Base-by-base conservation (phyloP, 208 protist species). In the Wallacemonas sp. region DNA sequence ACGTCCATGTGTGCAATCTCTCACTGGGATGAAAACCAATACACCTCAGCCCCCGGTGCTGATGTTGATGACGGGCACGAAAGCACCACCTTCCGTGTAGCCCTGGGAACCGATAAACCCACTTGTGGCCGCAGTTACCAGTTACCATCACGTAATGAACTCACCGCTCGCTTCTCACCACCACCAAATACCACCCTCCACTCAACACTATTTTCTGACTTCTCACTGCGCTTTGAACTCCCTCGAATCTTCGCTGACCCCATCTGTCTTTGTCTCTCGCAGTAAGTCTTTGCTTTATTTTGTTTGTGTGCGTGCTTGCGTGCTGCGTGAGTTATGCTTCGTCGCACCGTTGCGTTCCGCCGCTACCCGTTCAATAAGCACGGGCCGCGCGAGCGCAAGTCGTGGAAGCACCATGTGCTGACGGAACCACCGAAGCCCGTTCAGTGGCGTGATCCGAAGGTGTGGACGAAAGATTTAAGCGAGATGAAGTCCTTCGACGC, bases 401-500 rank as follows among this genome's bases (percentile, higher is more conserved):
- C 88, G 22, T 96, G 91, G 89, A 96, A 96, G 71, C 88, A 92
- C 45, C 88, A 96, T 68, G 88, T 96, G 9, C 72, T 96, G 34
- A 92, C 78, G 30, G 89, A 95, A 55, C 89, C 89, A 0, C 92
- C 92, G 0, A 94, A 95, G 61, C 92, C 92, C 38, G 44, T 95
- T 12, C 81, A 90, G 41, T 94, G 89, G 87, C 89, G 92, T 67
- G 92, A 97, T 73, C 92, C 89, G 5, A 95, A 93, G 41, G 92
- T 97, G 50, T 97, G 92, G 92, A 97, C 83, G 13, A 93, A 87
- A 66, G 89, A 95, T 48, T 66, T 94, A 55, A 87, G 66, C 30
- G 75, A 87, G 50, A 92, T 93, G 89, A 97, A 97, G 73, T 94
- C 87, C 1, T 97, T 97, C 67, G 88, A 95, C 22, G 89, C 92